phyloP scores from a whole-genome alignment of 2,329 filamentous ascomycete species.

The Pseudogymnoascus sp. region DNA sequence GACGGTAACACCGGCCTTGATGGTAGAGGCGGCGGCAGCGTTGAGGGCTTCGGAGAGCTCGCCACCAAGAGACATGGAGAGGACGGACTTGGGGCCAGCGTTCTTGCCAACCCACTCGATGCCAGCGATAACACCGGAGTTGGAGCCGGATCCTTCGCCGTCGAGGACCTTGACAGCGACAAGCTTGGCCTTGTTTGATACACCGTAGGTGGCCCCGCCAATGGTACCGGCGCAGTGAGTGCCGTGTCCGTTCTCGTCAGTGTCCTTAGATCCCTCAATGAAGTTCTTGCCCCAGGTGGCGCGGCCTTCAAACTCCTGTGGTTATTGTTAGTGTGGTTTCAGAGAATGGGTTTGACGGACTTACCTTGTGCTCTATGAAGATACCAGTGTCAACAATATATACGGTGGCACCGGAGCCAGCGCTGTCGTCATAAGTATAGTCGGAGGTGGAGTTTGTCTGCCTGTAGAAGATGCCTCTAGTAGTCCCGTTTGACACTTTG shows the following conservation, averaged over 20 bases:
- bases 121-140: slow-evolving; percentile 31
- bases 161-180: slow-evolving; percentile 34
- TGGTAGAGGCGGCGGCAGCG: slow-evolving; percentile 39
- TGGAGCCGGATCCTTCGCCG: slow-evolving; percentile 26
- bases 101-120: slow-evolving; percentile 31
- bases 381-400: slow-evolving; percentile 34
- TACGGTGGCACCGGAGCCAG: slow-evolving; percentile 27
- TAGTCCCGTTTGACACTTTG: not conserved
- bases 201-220: slow-evolving; percentile 33
- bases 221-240: slow-evolving; percentile 33
- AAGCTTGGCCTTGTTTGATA: slow-evolving; percentile 32
- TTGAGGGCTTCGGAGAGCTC: slow-evolving; percentile 39
- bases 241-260: slow-evolving; percentile 31
- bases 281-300: slow-evolving; percentile 30
- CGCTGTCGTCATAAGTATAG: slow-evolving; percentile 27
- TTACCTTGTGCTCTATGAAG: slow-evolving; percentile 12
- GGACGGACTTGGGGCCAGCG: slow-evolving; percentile 34
- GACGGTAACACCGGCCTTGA: slow-evolving; percentile 39
- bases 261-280: slow-evolving; percentile 21
- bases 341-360: not conserved
- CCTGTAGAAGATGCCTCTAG: too few species aligned
- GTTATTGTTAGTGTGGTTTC: not conserved
- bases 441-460: slow-evolving; percentile 15
- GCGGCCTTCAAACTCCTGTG: slow-evolving; percentile 29
- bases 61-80: slow-evolving; percentile 49